phyloP scores from a whole-genome alignment of 441 rosid genomes.

The Corymbia calophylla region DNA sequence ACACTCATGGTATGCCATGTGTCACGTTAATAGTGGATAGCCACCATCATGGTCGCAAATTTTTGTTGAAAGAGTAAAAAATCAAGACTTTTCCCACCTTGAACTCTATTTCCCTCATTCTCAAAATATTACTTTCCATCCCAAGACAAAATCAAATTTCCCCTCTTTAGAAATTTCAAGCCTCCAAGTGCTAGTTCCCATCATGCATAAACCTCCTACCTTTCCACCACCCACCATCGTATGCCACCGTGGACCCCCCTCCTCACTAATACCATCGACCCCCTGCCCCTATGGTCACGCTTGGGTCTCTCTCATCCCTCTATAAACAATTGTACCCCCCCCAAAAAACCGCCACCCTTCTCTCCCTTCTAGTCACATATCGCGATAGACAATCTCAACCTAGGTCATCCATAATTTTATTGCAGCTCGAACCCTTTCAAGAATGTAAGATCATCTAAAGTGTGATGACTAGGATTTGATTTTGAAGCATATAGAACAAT shows the following conservation, averaged over 20 bases:
- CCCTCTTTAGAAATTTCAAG: neutral
- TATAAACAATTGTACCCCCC: neutral
- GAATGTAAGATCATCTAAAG: too few relatives aligned
- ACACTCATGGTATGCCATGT: too few relatives aligned
- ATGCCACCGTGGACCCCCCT: too few relatives aligned
- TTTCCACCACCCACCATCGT: too few relatives aligned
- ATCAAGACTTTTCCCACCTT: neutral
- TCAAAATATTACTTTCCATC: neutral
- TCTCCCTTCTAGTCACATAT: neutral
- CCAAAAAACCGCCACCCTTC: neutral
- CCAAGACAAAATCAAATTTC: neutral
- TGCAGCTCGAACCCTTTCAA: neutral
- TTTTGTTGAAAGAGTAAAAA: too few relatives aligned
- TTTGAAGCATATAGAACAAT: too few relatives aligned
- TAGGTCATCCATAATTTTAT: neutral
- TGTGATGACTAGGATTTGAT: too few relatives aligned
- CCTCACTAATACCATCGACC: neutral
- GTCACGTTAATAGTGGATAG: neutral
- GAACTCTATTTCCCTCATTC: neutral
- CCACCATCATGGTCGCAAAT: neutral
- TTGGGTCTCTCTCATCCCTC: neutral
- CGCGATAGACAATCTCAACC: neutral
- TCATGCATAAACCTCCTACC: neutral
- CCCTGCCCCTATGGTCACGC: neutral
- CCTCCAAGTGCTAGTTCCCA: neutral